Evolutionary conservation across 2,329 filamentous ascomycete species (phyloP), one percentile per base, ranked within the genome.

Genomic region (Colletotrichum salicis): DNA sequence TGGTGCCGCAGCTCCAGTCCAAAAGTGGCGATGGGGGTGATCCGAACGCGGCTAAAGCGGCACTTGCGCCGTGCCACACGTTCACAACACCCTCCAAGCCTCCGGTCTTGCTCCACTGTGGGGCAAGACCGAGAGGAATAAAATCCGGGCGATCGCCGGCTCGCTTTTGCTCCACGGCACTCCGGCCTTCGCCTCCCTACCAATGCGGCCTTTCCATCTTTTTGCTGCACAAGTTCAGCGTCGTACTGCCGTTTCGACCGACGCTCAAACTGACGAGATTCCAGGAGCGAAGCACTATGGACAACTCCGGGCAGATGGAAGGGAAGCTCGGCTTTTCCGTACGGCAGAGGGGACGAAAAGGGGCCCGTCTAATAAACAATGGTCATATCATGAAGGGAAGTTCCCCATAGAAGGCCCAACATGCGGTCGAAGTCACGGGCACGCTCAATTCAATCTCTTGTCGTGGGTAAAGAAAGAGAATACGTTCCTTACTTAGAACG

Each of bases 81-180:
- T 41, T 41, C 37, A 41, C 37, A 19, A 15, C 37, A 41, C 37
- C 37, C 37, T 41, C 6, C 13, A 41, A 6, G 37, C 15, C 37
- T 41, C 37, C 37, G 37, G 13, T 41, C 29, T 57, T 29, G 54
- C 54, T 57, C 57, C 57, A 24, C 41, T 27, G 61, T 70, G 67
- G 67, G 67, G 55, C 61, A 65, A 29, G 12, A 55, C 67, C 67
- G 67, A 70, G 62, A 22, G 33, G 35, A 48, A 66, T 55, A 48
- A 52, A 69, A 58, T 15, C 51, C 31, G 61, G 54, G 5, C 37
- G 24, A 58, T 64, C 15, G 41, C 60, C 54, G 52, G 6, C 60
- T 64, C 66, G 66, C 66, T 58, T 55, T 58, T 37, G 66, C 37
- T 41, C 66, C 60, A 60, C 60, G 55, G 5, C 19, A 31, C 24